Conservation (phyloP, 73 alveolate species). For the Symbiodinium natans region DNA sequence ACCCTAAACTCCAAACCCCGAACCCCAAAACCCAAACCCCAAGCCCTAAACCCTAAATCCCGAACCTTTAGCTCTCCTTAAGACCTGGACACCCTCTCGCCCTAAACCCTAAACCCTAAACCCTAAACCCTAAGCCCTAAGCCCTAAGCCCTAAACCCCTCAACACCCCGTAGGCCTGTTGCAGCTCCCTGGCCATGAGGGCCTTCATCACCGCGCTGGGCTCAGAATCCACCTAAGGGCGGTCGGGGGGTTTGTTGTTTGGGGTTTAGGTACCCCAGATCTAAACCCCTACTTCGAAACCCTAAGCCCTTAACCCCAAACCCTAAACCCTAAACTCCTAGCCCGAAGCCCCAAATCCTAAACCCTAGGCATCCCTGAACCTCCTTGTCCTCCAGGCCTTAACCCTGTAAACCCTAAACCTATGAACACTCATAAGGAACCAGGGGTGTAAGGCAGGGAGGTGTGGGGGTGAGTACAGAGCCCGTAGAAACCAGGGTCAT, state of each 20-base stretch:
- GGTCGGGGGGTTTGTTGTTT: neutral
- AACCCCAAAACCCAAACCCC: neutral
- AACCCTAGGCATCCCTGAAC: no score
- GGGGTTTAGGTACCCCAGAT: neutral
- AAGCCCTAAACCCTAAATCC: neutral
- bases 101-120: neutral
- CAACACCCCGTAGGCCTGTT: neutral
- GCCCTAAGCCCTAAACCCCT: neutral
- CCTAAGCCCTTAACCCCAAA: no score
- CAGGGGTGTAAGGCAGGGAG: no score
- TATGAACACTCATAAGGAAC: no score
- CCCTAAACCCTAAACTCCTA: no score
- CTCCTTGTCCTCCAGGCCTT: no score
- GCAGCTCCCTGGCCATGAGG: slow-evolving; percentile 71
- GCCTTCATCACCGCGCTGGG: slow-evolving; percentile 91
- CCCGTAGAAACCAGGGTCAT: no score
- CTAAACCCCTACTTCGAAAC: no score
- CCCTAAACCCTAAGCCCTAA: neutral
- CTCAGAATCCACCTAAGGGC: slow-evolving; percentile 49
- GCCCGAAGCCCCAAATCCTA: no score
- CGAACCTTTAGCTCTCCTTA: neutral
- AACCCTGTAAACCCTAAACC: no score
- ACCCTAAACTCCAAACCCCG: neutral
- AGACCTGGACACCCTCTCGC: no score
- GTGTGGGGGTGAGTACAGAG: no score